Evolutionary conservation across 768 basidiomycete species (phyloP).

Genomic region (Kwoniella botswanensis): DNA sequence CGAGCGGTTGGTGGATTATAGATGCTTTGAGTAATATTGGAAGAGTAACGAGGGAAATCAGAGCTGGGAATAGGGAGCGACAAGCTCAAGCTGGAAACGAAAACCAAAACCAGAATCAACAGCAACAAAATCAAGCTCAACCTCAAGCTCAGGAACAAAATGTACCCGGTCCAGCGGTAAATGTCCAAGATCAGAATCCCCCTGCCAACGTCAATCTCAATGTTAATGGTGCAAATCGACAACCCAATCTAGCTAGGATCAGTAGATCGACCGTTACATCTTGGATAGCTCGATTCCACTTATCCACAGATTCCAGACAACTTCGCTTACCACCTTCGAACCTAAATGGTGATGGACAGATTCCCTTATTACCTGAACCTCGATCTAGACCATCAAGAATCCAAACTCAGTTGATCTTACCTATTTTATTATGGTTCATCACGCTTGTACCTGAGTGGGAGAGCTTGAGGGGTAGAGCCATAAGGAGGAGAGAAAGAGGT

Average conservation of each 20-base stretch:
- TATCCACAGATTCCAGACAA: slow-evolving; percentile 36
- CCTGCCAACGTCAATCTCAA: not conserved
- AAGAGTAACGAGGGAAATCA: slow-evolving; percentile 13
- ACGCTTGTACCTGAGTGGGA: slow-evolving; percentile 52
- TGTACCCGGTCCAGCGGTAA: not conserved
- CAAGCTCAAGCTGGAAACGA: not conserved
- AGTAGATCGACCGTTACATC: not conserved
- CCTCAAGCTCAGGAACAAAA: not conserved
- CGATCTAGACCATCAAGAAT: slow-evolving; percentile 25
- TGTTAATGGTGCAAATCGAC: not conserved
- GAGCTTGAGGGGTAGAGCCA: slow-evolving; percentile 33
- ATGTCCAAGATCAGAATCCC: no score
- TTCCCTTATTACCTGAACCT: not conserved
- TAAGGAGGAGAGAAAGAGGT: slow-evolving; percentile 39
- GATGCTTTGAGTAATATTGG: slow-evolving; percentile 22
- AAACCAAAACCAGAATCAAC: not conserved
- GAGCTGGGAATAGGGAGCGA: not conserved
- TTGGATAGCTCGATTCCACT: slow-evolving; percentile 36
- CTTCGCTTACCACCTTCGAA: slow-evolving; percentile 29
- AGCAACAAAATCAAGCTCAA: slow-evolving; percentile 1
- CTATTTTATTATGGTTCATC: slow-evolving; percentile 47
- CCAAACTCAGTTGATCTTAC: slow-evolving; percentile 44
- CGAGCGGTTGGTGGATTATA: slow-evolving; percentile 40
- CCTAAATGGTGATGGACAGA: slow-evolving; percentile 2
- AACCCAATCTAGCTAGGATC: not conserved